These are phyloP conservation scores for Malassezia brasiliensis DNA, from an alignment of 1,284 basidiomycete species.

Conservation along the genomic window DNA sequence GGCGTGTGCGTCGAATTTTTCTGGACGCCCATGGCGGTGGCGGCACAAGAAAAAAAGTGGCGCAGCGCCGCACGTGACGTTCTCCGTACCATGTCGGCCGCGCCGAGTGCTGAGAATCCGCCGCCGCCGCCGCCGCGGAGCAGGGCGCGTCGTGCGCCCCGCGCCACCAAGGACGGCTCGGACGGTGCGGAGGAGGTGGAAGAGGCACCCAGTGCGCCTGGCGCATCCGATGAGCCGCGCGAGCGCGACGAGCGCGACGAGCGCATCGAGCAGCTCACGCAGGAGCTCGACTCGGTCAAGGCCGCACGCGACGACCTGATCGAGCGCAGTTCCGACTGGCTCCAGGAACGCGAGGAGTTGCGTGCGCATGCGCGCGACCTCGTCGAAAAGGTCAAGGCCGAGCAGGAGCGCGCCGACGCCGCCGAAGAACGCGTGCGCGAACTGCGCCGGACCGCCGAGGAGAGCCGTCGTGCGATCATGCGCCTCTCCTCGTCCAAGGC, in stretches of 20 bases:
- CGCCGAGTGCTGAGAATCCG: not conserved
- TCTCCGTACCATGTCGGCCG: not conserved
- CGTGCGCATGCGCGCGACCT: conserved; percentile 19
- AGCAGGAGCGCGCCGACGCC: conserved; percentile 22
- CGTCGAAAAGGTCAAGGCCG: conserved; percentile 15
- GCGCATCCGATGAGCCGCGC: not conserved
- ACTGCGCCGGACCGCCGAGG: conserved; percentile 36
- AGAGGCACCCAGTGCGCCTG: not conserved
- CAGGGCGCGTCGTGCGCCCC: not conserved
- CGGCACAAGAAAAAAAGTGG: conserved; percentile 3
- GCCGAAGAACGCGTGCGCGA: conserved; percentile 40
- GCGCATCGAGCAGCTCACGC: conserved; percentile 19
- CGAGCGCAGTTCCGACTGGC: conserved; percentile 31
- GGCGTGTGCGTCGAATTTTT: conserved; percentile 14
- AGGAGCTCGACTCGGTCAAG: conserved; percentile 27
- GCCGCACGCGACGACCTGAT: conserved; percentile 27
- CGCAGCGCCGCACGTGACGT: not conserved
- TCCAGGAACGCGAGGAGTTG: conserved; percentile 33
- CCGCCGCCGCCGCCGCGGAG: conserved; percentile 14
- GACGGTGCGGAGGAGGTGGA: not conserved
- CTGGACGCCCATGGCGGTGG: conserved; percentile 27
- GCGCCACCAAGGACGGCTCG: not conserved
- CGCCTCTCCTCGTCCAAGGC: conserved; percentile 30
- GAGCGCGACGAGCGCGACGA: not conserved
- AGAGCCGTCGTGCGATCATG: conserved; percentile 41